Conservation (phyloP, 2,329 filamentous ascomycete genomes). For the Grosmannia serpens region DNA sequence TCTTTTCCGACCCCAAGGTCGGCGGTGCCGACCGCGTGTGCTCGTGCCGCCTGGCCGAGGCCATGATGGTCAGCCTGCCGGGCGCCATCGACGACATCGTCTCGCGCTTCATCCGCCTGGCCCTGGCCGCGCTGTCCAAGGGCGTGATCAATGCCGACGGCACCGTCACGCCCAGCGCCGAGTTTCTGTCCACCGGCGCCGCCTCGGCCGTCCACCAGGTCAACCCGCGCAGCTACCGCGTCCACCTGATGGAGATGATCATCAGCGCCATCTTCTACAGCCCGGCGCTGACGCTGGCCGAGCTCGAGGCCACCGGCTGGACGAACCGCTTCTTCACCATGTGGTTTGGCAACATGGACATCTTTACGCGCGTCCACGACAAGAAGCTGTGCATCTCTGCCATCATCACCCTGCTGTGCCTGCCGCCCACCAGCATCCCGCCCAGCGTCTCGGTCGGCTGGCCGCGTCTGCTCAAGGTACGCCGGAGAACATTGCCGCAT, state of each 20-base stretch:
- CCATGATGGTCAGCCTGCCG: slow-evolving; percentile 90
- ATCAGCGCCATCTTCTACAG: slow-evolving; percentile 99
- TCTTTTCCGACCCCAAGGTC: slow-evolving; percentile 87
- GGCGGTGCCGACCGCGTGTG: slow-evolving; percentile 91
- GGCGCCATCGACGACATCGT: slow-evolving; percentile 82
- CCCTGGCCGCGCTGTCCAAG: slow-evolving; percentile 64
- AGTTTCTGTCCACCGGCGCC: slow-evolving; percentile 6
- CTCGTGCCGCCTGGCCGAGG: slow-evolving; percentile 93
- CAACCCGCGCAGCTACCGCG: slow-evolving; percentile 85
- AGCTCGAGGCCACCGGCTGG: slow-evolving; percentile 86
- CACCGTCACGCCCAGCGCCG: slow-evolving; percentile 6
- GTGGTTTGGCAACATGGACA: slow-evolving; percentile 95
- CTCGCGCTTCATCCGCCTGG: slow-evolving; percentile 76
- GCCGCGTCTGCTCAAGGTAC: slow-evolving; percentile 66
- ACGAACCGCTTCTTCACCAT: slow-evolving; percentile 98
- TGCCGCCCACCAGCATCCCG: slow-evolving; percentile 73
- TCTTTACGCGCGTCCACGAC: slow-evolving; percentile 88
- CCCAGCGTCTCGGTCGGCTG: slow-evolving; percentile 90
- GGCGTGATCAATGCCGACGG: slow-evolving; percentile 43
- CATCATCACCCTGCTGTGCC: slow-evolving; percentile 72
- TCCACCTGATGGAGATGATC: slow-evolving; percentile 97
- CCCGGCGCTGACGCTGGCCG: slow-evolving; percentile 68
- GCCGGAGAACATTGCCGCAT: not conserved
- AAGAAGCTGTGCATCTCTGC: slow-evolving; percentile 97
- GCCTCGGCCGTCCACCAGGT: slow-evolving; percentile 24